Base-by-base conservation (phyloP, 306 rosid species). In the Crotalaria pallida region DNA sequence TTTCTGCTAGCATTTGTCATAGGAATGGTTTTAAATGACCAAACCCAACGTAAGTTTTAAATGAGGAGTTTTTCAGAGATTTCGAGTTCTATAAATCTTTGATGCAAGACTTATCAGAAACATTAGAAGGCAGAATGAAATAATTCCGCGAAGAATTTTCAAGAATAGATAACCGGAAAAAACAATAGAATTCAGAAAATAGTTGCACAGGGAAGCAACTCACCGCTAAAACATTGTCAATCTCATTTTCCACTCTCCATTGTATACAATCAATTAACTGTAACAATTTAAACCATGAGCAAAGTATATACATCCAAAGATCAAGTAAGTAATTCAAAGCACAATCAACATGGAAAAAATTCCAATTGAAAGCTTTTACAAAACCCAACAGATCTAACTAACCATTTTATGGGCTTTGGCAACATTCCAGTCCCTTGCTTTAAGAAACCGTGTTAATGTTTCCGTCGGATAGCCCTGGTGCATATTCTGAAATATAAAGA, bases 331-430 rank as follows among this genome's bases (percentile, higher is more conserved):
- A 43, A 50, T 18, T 31, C 27, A 11, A 71, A 56, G 24, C 70
- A 50, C 36, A 41, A 48, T 13, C 61, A 59, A 79, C 51, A 4
- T 9, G 13, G 22, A 15, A 21, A 65, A 24, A 77, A 27, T n/a
- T 68, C 34, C 23, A 58, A 10, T 47, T 24, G 44, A 63, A 69
- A 43, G 24, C 2, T 47, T 10, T 24, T 12, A 34, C 18, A 44
- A 34, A 67, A 59, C 17, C 36, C 29, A 58, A 61, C n/a, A 48
- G 44, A 74, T 73, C 75, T 60, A 61, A 77, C 85, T 70, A 70
- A 92, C 98, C 99, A 95, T 91, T 79, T 87, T 89, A 53, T 91
- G 96, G 58, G 96, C 91, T 80, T 95, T 95, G 79, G 87, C 63
- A 22, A 95, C 87, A 86, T 87, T 82, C 82, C 87, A 67, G 29